Evolutionary conservation across 345 rosid species (phyloP), one percentile per base, ranked within the genome.

Genomic region (Clarkia xantiana): DNA sequence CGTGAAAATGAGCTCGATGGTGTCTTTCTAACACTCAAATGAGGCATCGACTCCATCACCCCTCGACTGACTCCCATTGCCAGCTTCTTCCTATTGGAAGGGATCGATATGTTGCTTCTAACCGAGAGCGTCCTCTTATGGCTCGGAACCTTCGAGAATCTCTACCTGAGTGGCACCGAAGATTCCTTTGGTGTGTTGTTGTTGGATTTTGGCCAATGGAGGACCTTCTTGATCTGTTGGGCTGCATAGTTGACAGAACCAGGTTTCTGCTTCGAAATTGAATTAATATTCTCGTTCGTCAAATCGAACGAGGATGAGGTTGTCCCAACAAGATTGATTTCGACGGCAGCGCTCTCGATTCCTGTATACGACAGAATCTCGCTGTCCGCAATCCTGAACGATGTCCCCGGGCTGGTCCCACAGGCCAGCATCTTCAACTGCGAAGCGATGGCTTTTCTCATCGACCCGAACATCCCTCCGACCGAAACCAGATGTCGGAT

Each of bases 351-450:
- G 40, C 65, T 71, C 71, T 81, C 84, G 25, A 72, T 47, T 2
- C 88, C 78, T 0, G 84, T 77, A 60, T 75, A 76, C 65, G 82
- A 67, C 55, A 85, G 81, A 18, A 90, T 77, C 63, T 90, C 95
- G 2, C 73, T 53, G 61, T 90, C 95, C 0, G 90, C 70, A 44
- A 82, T 66, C 57, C 79, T 76, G 51, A 90, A 90, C 23, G 78
- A 81, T 15, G 94, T 79, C 56, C 94, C 97, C 3, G 97, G 97
- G 55, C 97, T 86, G 66, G 69, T 68, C 54, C 72, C 73, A 64
- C 51, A 69, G 0, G 87, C 85, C 50, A 70, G 88, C 78, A 76
- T 76, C 78, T 81, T 86, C 49, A 90, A 49, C 34, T 75, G 84
- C 40, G 91, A 79, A 44, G 79, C 95, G 9, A 85, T 80, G 67